Evolutionary conservation across 192 early-diverging fungal species (phyloP).

Genomic region (Podila horticola): DNA sequence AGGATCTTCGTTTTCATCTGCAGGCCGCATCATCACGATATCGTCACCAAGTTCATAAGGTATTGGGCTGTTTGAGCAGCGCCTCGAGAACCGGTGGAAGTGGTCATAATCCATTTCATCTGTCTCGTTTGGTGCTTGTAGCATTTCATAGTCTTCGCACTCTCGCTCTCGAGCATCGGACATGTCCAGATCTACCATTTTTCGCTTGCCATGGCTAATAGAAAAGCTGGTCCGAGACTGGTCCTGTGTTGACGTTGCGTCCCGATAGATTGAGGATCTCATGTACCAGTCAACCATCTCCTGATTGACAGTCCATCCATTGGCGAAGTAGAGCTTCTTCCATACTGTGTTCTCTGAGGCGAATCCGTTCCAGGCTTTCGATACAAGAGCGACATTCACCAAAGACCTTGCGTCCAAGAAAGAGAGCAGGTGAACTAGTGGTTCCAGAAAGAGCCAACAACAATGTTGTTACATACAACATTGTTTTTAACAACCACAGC

Average conservation of each 20-base stretch:
- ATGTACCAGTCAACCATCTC: constrained; percentile 53
- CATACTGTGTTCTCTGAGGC: constrained; percentile 71
- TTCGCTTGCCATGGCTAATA: constrained; percentile 31
- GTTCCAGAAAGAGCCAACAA: neutral
- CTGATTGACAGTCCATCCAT: constrained; percentile 53
- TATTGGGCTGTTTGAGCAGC: neutral
- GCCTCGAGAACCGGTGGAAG: neutral
- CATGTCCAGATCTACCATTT: constrained; percentile 36
- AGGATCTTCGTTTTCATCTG: neutral
- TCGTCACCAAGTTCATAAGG: neutral
- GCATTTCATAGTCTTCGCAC: constrained; percentile 12
- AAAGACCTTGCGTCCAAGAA: constrained; percentile 62
- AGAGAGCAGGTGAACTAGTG: constrained; percentile 58
- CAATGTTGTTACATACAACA: neutral
- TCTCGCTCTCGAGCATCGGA: neutral
- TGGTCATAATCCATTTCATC: neutral
- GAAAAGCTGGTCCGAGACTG: constrained; percentile 9
- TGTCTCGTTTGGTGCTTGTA: neutral
- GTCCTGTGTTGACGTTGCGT: neutral
- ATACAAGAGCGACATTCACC: constrained; percentile 59
- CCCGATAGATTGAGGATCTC: neutral
- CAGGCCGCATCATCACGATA: neutral
- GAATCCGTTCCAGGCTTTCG: constrained; percentile 66
- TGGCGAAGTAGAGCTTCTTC: constrained; percentile 61
- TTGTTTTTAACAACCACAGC: too few relatives aligned